phyloP scores from a whole-genome alignment of 2,329 filamentous ascomycete genomes.

The Xylogone sp. region DNA sequence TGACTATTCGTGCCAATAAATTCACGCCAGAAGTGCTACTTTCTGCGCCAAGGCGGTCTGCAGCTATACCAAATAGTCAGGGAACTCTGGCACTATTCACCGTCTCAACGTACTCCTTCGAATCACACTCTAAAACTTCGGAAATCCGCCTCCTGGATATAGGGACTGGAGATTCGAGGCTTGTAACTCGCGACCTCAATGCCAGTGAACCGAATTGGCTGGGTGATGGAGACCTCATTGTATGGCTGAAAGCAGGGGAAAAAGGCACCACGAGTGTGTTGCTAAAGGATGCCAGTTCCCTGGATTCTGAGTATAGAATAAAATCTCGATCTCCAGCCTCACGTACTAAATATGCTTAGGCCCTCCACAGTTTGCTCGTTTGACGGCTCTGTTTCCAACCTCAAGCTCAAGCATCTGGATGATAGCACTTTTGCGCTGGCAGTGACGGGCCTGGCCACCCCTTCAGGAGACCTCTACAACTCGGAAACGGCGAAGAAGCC shows the following conservation, averaged over 20 bases:
- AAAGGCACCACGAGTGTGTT: constrained; percentile 35
- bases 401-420: constrained; percentile 52
- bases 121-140: constrained; percentile 62
- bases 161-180: constrained; percentile 57
- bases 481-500: constrained; percentile 55
- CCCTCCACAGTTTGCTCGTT: constrained; percentile 45
- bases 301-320: constrained; percentile 16
- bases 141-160: constrained; percentile 72
- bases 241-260: constrained; percentile 46
- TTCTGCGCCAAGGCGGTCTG: constrained; percentile 68
- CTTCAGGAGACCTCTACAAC: constrained; percentile 67
- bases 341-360: constrained; percentile 22
- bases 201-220: constrained; percentile 76
- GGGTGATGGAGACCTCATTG: constrained; percentile 21
- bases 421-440: constrained; percentile 50
- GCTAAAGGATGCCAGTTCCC: constrained; percentile 20
- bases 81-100: constrained; percentile 65
- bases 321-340: not conserved
- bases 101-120: constrained; percentile 76
- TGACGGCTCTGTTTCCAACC: constrained; percentile 51
- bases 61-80: constrained; percentile 64
- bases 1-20: constrained; percentile 67
- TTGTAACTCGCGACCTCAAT: constrained; percentile 61
- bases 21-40: constrained; percentile 77
- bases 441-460: constrained; percentile 61